These are phyloP conservation scores for Trichosporon sp. DNA, from an alignment of 1,284 basidiomycete species.

Conservation along the genomic window DNA sequence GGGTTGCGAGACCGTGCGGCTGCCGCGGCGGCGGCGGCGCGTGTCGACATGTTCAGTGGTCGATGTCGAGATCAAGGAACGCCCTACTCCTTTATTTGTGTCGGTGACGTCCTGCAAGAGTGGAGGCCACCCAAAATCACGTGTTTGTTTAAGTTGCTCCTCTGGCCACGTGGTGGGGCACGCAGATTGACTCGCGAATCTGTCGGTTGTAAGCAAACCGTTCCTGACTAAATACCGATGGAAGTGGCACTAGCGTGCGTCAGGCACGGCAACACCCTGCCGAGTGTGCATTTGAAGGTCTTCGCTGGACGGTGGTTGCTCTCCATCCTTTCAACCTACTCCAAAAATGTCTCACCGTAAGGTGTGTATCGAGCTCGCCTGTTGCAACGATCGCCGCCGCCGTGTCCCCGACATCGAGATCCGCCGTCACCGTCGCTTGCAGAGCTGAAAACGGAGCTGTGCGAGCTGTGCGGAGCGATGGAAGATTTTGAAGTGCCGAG, in stretches of 20 bases:
- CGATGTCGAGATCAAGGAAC: not conserved
- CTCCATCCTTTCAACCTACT: conserved; percentile 33
- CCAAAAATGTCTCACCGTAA: conserved; percentile 55
- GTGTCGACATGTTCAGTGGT: conserved; percentile 22
- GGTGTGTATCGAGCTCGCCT: conserved; percentile 33
- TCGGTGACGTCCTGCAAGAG: conserved; percentile 12
- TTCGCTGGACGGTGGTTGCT: conserved; percentile 16
- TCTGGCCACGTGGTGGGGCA: not conserved
- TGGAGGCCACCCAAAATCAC: conserved; percentile 6
- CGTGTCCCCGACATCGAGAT: not conserved
- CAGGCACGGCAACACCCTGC: not conserved
- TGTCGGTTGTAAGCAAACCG: not conserved
- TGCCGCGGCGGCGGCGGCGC: conserved; percentile 22
- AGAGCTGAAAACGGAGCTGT: not conserved
- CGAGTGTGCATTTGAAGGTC: conserved; percentile 7
- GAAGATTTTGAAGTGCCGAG: not conserved
- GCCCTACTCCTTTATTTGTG: conserved; percentile 11
- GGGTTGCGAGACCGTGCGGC: conserved; percentile 14
- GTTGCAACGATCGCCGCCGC: conserved; percentile 13
- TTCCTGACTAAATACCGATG: not conserved
- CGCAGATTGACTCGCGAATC: not conserved
- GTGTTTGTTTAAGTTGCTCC: not conserved
- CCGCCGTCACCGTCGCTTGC: conserved; percentile 1
- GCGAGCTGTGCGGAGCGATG: not conserved
- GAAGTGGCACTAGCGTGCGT: not conserved